Percentiles rank a stretch among this genome's conserved stretches.
phyloP scores from a whole-genome alignment of 345 rosid species.

The Turnera subulata region DNA sequence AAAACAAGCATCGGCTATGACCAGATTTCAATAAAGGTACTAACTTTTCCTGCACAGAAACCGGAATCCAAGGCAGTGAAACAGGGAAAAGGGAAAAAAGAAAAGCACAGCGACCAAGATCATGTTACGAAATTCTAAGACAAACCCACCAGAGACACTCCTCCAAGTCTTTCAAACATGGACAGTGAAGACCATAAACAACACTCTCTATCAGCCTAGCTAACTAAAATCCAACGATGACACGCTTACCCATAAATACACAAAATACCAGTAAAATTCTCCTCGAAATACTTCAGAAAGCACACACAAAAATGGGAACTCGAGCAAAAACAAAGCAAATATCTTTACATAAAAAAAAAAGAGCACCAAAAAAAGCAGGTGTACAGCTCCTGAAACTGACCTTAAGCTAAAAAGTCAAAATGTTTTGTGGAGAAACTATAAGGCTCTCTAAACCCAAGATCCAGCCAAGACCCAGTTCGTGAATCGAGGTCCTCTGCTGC shows the following conservation, averaged over 20 bases:
- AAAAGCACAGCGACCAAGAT: neutral
- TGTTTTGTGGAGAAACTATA: neutral
- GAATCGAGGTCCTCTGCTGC: neutral
- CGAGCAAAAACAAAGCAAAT: neutral
- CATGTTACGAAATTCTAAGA: neutral
- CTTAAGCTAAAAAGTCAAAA: slow-evolving; percentile 1
- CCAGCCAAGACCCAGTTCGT: slow-evolving; percentile 14
- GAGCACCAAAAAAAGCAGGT: neutral
- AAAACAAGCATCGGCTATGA: neutral
- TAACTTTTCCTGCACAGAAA: neutral
- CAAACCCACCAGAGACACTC: neutral
- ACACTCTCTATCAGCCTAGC: neutral
- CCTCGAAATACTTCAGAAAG: neutral
- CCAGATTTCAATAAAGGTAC: neutral
- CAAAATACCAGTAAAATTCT: neutral
- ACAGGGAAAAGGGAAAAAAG: neutral
- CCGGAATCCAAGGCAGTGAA: slow-evolving; percentile 3
- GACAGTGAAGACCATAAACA: neutral
- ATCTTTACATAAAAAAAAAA: neutral
- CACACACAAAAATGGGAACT: neutral
- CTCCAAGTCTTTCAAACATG: too few relatives aligned
- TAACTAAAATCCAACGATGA: neutral
- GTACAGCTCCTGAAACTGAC: neutral
- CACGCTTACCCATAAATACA: neutral
- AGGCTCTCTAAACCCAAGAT: slow-evolving; percentile 27